A percentile compares a stretch with the other conserved stretches of the same genome.
phyloP scores from a whole-genome alignment of 2,329 filamentous ascomycete genomes.

The Aspergillus sp. region DNA sequence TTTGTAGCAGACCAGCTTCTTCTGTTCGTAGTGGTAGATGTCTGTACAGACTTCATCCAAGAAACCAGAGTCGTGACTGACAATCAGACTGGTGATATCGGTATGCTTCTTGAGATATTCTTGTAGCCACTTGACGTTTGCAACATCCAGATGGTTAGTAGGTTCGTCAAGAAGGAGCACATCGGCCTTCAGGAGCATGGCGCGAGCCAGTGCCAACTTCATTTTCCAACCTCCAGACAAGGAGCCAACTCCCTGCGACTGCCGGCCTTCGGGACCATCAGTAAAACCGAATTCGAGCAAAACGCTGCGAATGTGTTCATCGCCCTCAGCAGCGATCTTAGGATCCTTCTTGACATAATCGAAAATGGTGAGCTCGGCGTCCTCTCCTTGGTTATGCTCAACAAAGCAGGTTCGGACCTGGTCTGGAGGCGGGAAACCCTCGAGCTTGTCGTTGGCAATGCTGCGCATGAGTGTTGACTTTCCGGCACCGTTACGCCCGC shows the following conservation, averaged over 20 bases:
- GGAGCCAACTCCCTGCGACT: slow-evolving; percentile 87
- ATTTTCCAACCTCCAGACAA: slow-evolving; percentile 99
- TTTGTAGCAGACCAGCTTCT: slow-evolving; percentile 71
- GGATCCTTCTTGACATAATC: slow-evolving; percentile 91
- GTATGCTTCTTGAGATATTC: slow-evolving; percentile 94
- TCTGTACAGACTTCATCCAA: slow-evolving; percentile 96
- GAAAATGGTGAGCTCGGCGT: slow-evolving; percentile 92
- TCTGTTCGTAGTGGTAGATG: slow-evolving; percentile 98
- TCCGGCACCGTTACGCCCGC: slow-evolving; percentile 93
- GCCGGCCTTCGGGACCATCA: slow-evolving; percentile 80
- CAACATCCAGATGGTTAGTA: slow-evolving; percentile 96
- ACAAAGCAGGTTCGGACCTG: slow-evolving; percentile 95
- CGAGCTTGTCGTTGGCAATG: slow-evolving; percentile 92
- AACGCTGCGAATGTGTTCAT: slow-evolving; percentile 78
- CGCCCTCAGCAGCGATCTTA: slow-evolving; percentile 74
- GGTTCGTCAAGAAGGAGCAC: slow-evolving; percentile 96
- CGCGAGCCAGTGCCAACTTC: slow-evolving; percentile 94
- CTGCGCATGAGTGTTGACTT: slow-evolving; percentile 99
- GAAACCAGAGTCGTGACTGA: slow-evolving; percentile 97
- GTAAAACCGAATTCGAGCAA: slow-evolving; percentile 93
- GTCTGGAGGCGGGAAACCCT: slow-evolving; percentile 92
- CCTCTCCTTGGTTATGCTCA: slow-evolving; percentile 98
- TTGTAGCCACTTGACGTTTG: slow-evolving; percentile 93
- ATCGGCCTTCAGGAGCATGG: slow-evolving; percentile 96
- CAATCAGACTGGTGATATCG: slow-evolving; percentile 95